phyloP scores from a whole-genome alignment of 208 protist species.

The Crithidia bombi region DNA sequence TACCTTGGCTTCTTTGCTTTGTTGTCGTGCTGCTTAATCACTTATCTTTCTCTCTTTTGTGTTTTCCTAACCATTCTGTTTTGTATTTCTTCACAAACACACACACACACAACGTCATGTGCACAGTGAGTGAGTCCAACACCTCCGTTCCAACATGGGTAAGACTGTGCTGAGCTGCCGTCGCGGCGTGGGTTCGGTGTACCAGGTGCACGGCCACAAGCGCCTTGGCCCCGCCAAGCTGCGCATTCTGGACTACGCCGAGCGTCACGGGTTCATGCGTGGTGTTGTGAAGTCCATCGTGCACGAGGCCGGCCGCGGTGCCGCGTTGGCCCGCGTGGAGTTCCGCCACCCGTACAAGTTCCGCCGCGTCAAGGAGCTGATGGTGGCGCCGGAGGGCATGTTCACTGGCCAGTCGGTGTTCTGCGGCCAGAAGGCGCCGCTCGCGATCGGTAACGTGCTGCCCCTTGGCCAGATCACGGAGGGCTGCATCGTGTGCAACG shows the following conservation, averaged over 20 bases:
- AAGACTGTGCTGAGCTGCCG: slow-evolving; percentile 93
- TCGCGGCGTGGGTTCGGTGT: slow-evolving; percentile 94
- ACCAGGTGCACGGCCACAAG: slow-evolving; percentile 95
- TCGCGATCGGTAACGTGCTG: slow-evolving; percentile 98
- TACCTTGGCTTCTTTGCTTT: no score
- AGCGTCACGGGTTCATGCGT: slow-evolving; percentile 95
- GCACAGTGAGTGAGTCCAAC: no score
- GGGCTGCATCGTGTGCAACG: slow-evolving; percentile 99
- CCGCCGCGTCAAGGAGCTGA: slow-evolving; percentile 89
- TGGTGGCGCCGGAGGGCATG: slow-evolving; percentile 98
- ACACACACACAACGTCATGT: no score
- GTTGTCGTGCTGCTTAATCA: background rate
- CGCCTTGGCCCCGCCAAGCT: slow-evolving; percentile 96
- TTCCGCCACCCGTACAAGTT: slow-evolving; percentile 96
- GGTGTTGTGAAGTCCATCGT: slow-evolving; percentile 96
- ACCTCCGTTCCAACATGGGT: slow-evolving; percentile 85
- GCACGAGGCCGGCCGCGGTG: slow-evolving; percentile 99
- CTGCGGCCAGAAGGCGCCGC: slow-evolving; percentile 96
- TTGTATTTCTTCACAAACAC: no score
- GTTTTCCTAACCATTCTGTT: no score
- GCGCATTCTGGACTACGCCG: slow-evolving; percentile 96
- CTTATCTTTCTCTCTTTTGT: background rate
- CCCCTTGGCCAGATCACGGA: slow-evolving; percentile 97
- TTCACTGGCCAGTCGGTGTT: slow-evolving; percentile 99
- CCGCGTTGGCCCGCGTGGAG: slow-evolving; percentile 97